These are phyloP conservation scores for Colletotrichum gigasporum DNA, from an alignment of 2,329 filamentous ascomycete species.

Conservation along the genomic window DNA sequence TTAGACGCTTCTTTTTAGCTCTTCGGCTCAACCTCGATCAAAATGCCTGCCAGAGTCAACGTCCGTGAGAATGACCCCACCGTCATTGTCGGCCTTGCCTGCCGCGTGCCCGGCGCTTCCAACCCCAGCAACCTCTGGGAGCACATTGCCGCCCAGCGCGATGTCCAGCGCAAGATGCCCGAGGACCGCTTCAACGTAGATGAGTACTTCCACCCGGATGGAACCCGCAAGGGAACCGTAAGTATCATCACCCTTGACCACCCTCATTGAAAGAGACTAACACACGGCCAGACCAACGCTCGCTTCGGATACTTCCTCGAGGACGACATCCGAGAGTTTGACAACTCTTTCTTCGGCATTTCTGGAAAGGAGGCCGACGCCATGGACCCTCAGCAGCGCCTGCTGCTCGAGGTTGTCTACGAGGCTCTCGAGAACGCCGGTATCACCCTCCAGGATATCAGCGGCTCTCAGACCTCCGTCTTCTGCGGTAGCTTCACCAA, in stretches of 20 bases:
- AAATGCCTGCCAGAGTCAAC: conserved; percentile 30
- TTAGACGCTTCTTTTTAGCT: background rate
- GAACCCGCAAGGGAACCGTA: no score
- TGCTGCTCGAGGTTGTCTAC: conserved; percentile 42
- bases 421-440: conserved; percentile 38
- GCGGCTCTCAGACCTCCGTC: conserved; percentile 38
- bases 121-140: conserved; percentile 41
- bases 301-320: conserved; percentile 36
- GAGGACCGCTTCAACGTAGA: conserved; percentile 38
- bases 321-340: conserved; percentile 34
- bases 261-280: no score
- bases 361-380: conserved; percentile 34
- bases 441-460: conserved; percentile 25
- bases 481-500: conserved; percentile 42
- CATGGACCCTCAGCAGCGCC: conserved; percentile 41
- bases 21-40: conserved; percentile 17
- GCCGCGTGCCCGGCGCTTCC: conserved; percentile 41
- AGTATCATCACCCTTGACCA: background rate
- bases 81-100: conserved; percentile 44
- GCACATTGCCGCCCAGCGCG: conserved; percentile 32
- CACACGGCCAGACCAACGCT: conserved; percentile 17
- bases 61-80: conserved; percentile 37
- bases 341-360: conserved; percentile 36
- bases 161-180: conserved; percentile 34
- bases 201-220: no score